Conservation (phyloP, 2,329 filamentous ascomycete species). For the Fusarium zealandicum region DNA sequence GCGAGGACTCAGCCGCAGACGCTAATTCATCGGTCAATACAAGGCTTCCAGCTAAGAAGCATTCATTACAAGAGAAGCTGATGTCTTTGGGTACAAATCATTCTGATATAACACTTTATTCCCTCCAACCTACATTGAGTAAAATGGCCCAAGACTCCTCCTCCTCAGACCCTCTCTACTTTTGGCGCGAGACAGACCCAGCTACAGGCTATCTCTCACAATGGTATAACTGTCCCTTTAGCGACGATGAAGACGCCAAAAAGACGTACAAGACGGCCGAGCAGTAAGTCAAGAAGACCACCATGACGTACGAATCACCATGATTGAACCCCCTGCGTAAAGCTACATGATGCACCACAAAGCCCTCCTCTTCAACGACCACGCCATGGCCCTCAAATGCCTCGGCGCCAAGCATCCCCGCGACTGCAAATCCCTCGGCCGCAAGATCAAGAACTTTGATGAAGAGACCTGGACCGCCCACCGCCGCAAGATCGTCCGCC, state of each 20-base stretch:
- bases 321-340: background rate
- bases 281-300: conserved; percentile 48
- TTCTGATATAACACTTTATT: background rate
- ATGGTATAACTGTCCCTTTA: conserved; percentile 64
- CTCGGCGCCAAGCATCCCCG: conserved; percentile 55
- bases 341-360: conserved; percentile 65
- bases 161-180: conserved; percentile 48
- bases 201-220: conserved; percentile 66
- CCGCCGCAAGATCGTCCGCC: conserved; percentile 61
- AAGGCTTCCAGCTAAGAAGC: too few relatives aligned
- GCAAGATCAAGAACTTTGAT: conserved; percentile 61
- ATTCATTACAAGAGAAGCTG: too few relatives aligned
- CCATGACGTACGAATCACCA: background rate
- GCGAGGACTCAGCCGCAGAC: conserved; percentile 25
- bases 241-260: conserved; percentile 44
- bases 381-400: conserved; percentile 54
- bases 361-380: conserved; percentile 57
- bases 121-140: background rate
- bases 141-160: conserved; percentile 18
- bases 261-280: conserved; percentile 59
- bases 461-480: conserved; percentile 58
- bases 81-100: background rate
- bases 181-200: conserved; percentile 57
- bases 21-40: conserved; percentile 3
- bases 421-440: conserved; percentile 61